phyloP scores from a whole-genome alignment of 2,329 filamentous ascomycete genomes.

The Aspergillus versicolor region DNA sequence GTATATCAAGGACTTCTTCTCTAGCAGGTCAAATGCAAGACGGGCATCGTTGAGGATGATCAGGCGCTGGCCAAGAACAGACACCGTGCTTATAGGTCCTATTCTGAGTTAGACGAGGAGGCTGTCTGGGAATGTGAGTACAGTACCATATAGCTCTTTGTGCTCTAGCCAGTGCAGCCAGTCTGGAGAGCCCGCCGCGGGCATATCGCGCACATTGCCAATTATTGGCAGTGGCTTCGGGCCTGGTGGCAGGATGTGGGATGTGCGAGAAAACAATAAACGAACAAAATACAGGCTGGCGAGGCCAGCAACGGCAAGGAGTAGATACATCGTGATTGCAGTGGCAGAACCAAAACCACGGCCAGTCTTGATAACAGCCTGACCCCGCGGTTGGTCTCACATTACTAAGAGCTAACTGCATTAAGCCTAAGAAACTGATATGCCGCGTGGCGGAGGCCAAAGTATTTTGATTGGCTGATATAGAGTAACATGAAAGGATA shows the following conservation, averaged over 20 bases:
- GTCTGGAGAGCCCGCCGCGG: constrained; percentile 38
- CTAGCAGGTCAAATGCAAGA: constrained; percentile 35
- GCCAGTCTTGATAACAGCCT: no score
- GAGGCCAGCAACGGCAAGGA: no score
- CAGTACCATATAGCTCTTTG: constrained; percentile 42
- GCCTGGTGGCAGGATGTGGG: constrained; percentile 46
- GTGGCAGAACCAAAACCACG: background rate
- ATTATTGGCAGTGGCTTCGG: constrained; percentile 50
- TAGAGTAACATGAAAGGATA: no score
- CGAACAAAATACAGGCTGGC: no score
- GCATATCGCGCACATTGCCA: constrained; percentile 53
- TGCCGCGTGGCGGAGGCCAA: no score
- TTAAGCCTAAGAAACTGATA: no score
- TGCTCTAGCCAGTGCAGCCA: constrained; percentile 47
- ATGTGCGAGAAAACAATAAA: no score
- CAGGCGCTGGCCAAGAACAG: constrained; percentile 37
- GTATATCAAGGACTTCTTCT: constrained; percentile 29
- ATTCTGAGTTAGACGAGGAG: background rate
- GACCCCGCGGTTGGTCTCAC: no score
- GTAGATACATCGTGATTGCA: no score
- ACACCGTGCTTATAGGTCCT: constrained; percentile 41
- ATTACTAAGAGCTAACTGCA: no score
- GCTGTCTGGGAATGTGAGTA: background rate
- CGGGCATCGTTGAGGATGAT: constrained; percentile 37
- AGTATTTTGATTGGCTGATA: no score